These are phyloP conservation scores for Ceratopteris richardii DNA, from an alignment of 75 land plant species.

Conservation along the genomic window DNA sequence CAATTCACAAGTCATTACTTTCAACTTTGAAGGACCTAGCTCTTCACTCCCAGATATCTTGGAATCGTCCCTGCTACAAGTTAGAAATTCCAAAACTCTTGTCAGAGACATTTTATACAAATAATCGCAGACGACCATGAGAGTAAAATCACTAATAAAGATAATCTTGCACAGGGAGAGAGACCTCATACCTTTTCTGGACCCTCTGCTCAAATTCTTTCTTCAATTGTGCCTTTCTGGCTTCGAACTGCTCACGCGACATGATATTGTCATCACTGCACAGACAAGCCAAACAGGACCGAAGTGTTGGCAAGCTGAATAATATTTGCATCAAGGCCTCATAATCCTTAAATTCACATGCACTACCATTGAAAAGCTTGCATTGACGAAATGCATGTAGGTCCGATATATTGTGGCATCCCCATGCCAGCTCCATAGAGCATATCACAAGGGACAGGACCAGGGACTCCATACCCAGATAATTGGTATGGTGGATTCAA, in stretches of 20 bases:
- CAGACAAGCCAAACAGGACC: no score
- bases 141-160: no score
- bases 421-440: constrained; percentile 40
- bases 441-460: constrained; percentile 43
- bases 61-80: constrained; percentile 7
- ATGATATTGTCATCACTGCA: constrained; percentile 10
- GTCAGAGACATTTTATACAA: no score
- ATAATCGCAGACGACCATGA: no score
- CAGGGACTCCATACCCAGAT: constrained; percentile 33
- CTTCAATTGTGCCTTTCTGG: constrained; percentile 58
- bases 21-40: constrained; percentile 1
- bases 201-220: constrained; percentile 43
- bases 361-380: no score
- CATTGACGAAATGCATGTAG: no score
- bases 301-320: no score
- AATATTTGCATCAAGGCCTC: no score
- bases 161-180: no score
- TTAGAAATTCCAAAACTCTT: no score
- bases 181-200: constrained; percentile 7
- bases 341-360: no score
- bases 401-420: constrained; percentile 25
- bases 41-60: not conserved
- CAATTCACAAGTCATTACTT: not conserved
- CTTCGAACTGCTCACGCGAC: constrained; percentile 80
- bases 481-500: constrained; percentile 24